A percentile compares a stretch with the other conserved stretches of the same genome.
These are phyloP conservation scores for Austroboletus eburneus DNA, from an alignment of 768 basidiomycete species.

Conservation along the genomic window DNA sequence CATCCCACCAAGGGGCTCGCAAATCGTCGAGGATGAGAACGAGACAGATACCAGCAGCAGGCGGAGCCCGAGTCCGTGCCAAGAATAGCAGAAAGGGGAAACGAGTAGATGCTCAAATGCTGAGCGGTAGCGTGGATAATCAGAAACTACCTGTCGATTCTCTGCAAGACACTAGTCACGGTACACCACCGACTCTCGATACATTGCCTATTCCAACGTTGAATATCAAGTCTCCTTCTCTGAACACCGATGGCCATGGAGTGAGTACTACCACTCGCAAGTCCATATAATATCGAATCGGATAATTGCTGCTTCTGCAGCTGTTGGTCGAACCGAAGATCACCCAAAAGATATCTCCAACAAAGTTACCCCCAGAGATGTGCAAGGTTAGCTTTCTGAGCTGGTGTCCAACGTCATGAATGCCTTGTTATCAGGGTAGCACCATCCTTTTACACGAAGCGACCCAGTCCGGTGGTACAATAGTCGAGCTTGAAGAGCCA, in stretches of 20 bases:
- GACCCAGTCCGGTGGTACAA: slow-evolving; percentile 10
- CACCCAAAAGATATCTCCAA: background rate
- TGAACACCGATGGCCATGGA: background rate
- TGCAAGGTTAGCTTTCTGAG: slow-evolving; percentile 13
- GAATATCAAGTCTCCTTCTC: background rate
- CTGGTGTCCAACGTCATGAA: background rate
- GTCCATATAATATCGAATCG: background rate
- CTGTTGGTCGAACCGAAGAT: background rate
- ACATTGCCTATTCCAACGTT: background rate
- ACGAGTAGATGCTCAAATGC: background rate
- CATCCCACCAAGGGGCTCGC: slow-evolving; percentile 7
- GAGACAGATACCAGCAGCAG: slow-evolving; percentile 2
- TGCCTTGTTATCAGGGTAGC: slow-evolving; percentile 4
- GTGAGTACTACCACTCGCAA: slow-evolving; percentile 9
- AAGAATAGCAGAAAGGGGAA: slow-evolving; percentile 26
- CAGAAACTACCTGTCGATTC: background rate
- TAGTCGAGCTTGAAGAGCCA: slow-evolving; percentile 30
- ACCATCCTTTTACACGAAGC: background rate
- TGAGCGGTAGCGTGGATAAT: background rate
- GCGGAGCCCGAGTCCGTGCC: slow-evolving; percentile 13
- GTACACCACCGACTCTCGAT: background rate
- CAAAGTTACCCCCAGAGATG: background rate
- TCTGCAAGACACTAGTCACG: background rate
- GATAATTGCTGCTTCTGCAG: slow-evolving; percentile 1
- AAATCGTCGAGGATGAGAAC: slow-evolving; percentile 18